Evolutionary conservation across 495 filamentous ascomycete genomes (phyloP).

Genomic region (Aspergillus bridgeri): DNA sequence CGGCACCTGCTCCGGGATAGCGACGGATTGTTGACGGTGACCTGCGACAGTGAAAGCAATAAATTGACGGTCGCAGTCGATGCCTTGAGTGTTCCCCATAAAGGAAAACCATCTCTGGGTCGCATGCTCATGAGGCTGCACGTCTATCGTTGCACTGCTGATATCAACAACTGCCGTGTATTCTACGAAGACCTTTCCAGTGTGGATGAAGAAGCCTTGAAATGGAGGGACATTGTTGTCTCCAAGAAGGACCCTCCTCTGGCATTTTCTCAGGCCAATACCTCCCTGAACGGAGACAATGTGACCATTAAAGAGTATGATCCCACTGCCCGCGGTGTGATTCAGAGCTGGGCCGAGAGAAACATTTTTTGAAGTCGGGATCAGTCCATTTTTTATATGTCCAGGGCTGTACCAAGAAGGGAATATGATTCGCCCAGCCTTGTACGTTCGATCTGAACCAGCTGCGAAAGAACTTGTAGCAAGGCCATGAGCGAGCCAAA

Average conservation of each 20-base stretch:
- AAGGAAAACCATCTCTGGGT: slow-evolving; percentile 42
- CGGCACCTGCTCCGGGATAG: slow-evolving; percentile 33
- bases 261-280: slow-evolving; percentile 46
- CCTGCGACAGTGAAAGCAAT: slow-evolving; percentile 9
- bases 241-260: slow-evolving; percentile 27
- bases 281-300: slow-evolving; percentile 30
- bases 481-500: slow-evolving; percentile 9
- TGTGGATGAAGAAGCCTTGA: slow-evolving; percentile 34
- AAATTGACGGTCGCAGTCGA: slow-evolving; percentile 35
- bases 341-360: slow-evolving; percentile 43
- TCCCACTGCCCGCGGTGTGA: slow-evolving; percentile 32
- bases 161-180: slow-evolving; percentile 31
- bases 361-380: background rate
- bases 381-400: too few relatives aligned
- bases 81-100: slow-evolving; percentile 28
- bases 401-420: too few relatives aligned
- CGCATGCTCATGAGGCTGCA: slow-evolving; percentile 41
- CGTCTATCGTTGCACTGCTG: slow-evolving; percentile 47
- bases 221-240: slow-evolving; percentile 37
- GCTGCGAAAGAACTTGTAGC: slow-evolving; percentile 8
- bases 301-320: slow-evolving; percentile 44
- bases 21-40: slow-evolving; percentile 28
- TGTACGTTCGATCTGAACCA: slow-evolving; percentile 6
- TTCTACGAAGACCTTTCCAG: slow-evolving; percentile 40
- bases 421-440: too few relatives aligned